These are phyloP conservation scores for Neofusicoccum umdonicola DNA, from an alignment of 2,329 filamentous ascomycete genomes.

Conservation along the genomic window DNA sequence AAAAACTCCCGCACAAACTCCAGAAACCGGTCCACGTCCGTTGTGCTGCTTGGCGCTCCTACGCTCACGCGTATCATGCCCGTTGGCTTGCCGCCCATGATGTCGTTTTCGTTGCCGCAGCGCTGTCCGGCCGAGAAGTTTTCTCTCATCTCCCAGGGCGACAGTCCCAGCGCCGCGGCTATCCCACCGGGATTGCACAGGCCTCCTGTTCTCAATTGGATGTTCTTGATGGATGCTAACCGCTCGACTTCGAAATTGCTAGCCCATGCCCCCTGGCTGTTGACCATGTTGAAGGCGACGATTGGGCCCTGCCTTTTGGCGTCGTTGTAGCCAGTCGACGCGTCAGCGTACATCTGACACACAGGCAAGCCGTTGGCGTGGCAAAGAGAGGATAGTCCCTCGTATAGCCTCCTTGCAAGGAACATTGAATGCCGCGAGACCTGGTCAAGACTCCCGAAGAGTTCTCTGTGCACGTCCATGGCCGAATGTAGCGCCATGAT, in stretches of 20 bases:
- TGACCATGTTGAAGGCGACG: conserved; percentile 78
- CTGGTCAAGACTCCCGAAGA: conserved; percentile 70
- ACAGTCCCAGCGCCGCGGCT: conserved; percentile 67
- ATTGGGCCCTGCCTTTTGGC: conserved; percentile 64
- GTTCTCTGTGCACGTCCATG: conserved; percentile 62
- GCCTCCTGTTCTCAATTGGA: conserved; percentile 84
- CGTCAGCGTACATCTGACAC: conserved; percentile 63
- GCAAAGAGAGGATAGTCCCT: conserved; percentile 57
- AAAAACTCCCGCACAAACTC: conserved; percentile 60
- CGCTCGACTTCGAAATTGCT: conserved; percentile 86
- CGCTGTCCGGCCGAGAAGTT: conserved; percentile 84
- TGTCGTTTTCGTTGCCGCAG: conserved; percentile 79
- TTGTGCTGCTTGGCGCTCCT: conserved; percentile 80
- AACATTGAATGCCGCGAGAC: conserved; percentile 70
- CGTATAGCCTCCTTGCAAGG: conserved; percentile 59
- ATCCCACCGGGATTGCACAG: conserved; percentile 91
- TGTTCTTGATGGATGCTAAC: conserved; percentile 70
- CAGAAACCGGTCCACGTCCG: conserved; percentile 71
- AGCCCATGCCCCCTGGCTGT: conserved; percentile 68
- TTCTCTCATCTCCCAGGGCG: conserved; percentile 75
- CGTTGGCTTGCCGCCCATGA: conserved; percentile 80
- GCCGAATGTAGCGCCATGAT: conserved; percentile 81
- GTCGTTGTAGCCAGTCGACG: conserved; percentile 43
- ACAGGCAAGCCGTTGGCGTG: conserved; percentile 69
- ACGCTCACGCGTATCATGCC: conserved; percentile 83